Conservation (phyloP, 2,329 filamentous ascomycete genomes). For the Curvularia hawaiiensis region DNA sequence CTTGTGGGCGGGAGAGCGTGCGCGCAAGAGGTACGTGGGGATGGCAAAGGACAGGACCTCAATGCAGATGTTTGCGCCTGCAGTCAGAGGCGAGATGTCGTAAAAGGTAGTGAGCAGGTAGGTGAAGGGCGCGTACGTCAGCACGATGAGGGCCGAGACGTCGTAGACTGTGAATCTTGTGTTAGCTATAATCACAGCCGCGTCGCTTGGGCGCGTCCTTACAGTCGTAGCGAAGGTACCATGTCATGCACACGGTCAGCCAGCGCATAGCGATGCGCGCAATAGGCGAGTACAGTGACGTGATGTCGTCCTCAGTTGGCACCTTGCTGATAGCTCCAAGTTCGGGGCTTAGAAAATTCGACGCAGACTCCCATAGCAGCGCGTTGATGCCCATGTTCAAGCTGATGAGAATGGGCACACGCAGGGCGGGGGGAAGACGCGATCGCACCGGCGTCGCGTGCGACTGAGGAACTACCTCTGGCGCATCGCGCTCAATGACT, state of each 20-base stretch:
- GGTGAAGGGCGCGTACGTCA: slow-evolving; percentile 76
- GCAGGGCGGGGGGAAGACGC: slow-evolving; percentile 44
- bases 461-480: slow-evolving; percentile 32
- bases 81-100: slow-evolving; percentile 65
- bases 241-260: slow-evolving; percentile 72
- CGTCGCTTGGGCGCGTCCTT: slow-evolving; percentile 43
- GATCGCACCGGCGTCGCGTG: slow-evolving; percentile 33
- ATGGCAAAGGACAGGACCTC: slow-evolving; percentile 71
- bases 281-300: slow-evolving; percentile 57
- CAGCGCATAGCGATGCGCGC: slow-evolving; percentile 62
- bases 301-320: slow-evolving; percentile 60
- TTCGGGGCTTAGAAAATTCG: slow-evolving; percentile 66
- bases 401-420: slow-evolving; percentile 53
- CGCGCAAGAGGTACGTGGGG: slow-evolving; percentile 77
- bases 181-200: slow-evolving; percentile 8
- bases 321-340: slow-evolving; percentile 70
- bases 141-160: slow-evolving; percentile 54
- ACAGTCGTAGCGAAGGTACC: slow-evolving; percentile 76
- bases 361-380: slow-evolving; percentile 66
- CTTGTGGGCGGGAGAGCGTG: slow-evolving; percentile 67
- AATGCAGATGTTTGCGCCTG: slow-evolving; percentile 66
- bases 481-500: slow-evolving; percentile 36
- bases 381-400: slow-evolving; percentile 67
- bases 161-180: slow-evolving; percentile 42
- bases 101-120: slow-evolving; percentile 83